Percentiles rank a stretch among this genome's conserved stretches.
Evolutionary conservation across 2,329 filamentous ascomycete species (phyloP).

Genomic region (Arthrobotrys pseudoclavata): DNA sequence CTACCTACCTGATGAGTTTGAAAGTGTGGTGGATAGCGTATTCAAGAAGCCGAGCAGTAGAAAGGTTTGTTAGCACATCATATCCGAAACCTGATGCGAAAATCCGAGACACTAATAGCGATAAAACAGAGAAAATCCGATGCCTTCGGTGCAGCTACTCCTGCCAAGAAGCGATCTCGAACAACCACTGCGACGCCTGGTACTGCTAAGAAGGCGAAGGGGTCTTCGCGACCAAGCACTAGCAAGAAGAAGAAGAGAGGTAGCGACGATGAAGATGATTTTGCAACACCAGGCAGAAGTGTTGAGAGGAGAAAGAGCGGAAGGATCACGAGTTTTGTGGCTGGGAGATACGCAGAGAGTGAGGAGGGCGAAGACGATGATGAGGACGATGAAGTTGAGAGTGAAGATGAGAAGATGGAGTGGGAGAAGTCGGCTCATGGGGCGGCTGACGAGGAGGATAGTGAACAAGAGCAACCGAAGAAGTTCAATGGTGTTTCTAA

Average conservation of each 20-base stretch:
- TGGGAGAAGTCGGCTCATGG: slow-evolving; percentile 63
- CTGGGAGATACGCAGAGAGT: slow-evolving; percentile 65
- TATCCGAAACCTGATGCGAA: not conserved
- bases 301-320: slow-evolving; percentile 65
- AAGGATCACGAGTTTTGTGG: slow-evolving; percentile 65
- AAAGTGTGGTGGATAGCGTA: slow-evolving; percentile 80
- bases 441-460: slow-evolving; percentile 46
- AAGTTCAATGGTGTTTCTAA: slow-evolving; percentile 46
- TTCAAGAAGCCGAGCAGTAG: slow-evolving; percentile 70
- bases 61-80: slow-evolving; percentile 32
- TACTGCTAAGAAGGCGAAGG: slow-evolving; percentile 60
- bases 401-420: slow-evolving; percentile 62
- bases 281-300: slow-evolving; percentile 52
- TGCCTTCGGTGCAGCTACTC: slow-evolving; percentile 48
- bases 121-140: slow-evolving; percentile 50
- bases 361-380: slow-evolving; percentile 66
- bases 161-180: slow-evolving; percentile 60
- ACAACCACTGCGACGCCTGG: slow-evolving; percentile 33
- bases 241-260: slow-evolving; percentile 65
- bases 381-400: slow-evolving; percentile 62
- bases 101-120: slow-evolving; percentile 1
- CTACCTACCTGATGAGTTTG: slow-evolving; percentile 82
- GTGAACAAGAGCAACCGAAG: slow-evolving; percentile 50
- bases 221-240: slow-evolving; percentile 44
- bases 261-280: slow-evolving; percentile 57